Conservation (phyloP, 192 early-diverging fungal species). For the Funneliformis geosporum region DNA sequence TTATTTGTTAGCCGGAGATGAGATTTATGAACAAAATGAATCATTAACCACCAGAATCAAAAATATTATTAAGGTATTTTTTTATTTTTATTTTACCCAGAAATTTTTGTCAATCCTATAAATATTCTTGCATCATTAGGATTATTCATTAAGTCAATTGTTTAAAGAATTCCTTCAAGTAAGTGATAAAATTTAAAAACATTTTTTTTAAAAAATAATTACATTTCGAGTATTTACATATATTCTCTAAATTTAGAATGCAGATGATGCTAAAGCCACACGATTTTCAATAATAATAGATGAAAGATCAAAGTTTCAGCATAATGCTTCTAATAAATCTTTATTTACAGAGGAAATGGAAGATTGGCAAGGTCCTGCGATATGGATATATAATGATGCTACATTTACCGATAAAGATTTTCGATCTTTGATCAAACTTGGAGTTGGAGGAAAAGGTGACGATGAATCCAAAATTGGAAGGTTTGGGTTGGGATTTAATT, state of each 20-base stretch:
- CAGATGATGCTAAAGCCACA: slow-evolving; percentile 28
- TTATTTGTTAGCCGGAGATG: not conserved
- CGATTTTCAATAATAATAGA: not conserved
- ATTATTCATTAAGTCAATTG: not conserved
- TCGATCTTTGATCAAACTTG: slow-evolving; percentile 28
- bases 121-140: not conserved
- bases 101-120: not conserved
- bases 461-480: slow-evolving; percentile 13
- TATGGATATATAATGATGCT: slow-evolving; percentile 36
- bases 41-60: slow-evolving; percentile 4
- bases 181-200: too few species aligned
- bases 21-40: slow-evolving; percentile 7
- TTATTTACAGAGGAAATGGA: slow-evolving; percentile 28
- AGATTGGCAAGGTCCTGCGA: slow-evolving; percentile 36
- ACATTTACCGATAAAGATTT: slow-evolving; percentile 34
- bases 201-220: not conserved
- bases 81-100: not conserved
- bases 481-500: slow-evolving; percentile 31
- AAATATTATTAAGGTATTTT: not conserved
- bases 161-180: slow-evolving; percentile 11
- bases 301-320: not conserved
- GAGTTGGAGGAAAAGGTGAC: slow-evolving; percentile 33
- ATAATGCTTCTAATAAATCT: not conserved
- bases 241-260: slow-evolving; percentile 42
- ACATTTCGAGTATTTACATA: not conserved